A percentile compares a stretch with the other conserved stretches of the same genome.
Evolutionary conservation across 768 basidiomycete genomes (phyloP).

Genomic region (Calocera viscosa): DNA sequence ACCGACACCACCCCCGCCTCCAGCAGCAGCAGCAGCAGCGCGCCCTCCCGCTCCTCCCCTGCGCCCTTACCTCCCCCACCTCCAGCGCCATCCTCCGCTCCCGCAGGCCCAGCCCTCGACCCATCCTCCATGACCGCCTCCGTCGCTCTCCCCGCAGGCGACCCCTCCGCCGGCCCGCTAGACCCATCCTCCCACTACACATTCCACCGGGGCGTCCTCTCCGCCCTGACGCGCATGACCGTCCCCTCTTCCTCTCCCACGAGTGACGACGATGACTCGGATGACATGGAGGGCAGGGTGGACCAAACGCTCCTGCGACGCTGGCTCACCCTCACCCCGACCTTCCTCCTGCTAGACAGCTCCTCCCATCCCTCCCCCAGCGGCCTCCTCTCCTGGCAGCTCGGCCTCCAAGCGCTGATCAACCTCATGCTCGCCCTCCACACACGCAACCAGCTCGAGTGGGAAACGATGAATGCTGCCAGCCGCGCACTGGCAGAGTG

Average conservation of each 20-base stretch:
- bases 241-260: not conserved
- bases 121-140: not conserved
- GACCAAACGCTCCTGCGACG: slow-evolving; percentile 52
- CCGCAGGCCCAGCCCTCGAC: not conserved
- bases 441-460: slow-evolving; percentile 49
- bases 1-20: too few species aligned
- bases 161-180: not conserved
- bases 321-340: slow-evolving; percentile 56
- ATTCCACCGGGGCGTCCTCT: not conserved
- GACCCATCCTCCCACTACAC: not conserved
- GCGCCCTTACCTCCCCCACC: too few species aligned
- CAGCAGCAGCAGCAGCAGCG: too few species aligned
- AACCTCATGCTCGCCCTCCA: slow-evolving; percentile 66
- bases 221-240: not conserved
- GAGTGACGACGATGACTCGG: not conserved
- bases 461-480: slow-evolving; percentile 63
- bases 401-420: slow-evolving; percentile 54
- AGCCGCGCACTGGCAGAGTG: slow-evolving; percentile 66
- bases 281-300: slow-evolving; percentile 23
- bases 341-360: slow-evolving; percentile 65
- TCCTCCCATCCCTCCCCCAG: slow-evolving; percentile 42
- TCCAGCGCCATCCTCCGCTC: not conserved
- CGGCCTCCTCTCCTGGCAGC: slow-evolving; percentile 51
- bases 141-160: not conserved
- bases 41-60: too few species aligned